Conservation (phyloP, 768 basidiomycete species). For the Collybia sordida region DNA sequence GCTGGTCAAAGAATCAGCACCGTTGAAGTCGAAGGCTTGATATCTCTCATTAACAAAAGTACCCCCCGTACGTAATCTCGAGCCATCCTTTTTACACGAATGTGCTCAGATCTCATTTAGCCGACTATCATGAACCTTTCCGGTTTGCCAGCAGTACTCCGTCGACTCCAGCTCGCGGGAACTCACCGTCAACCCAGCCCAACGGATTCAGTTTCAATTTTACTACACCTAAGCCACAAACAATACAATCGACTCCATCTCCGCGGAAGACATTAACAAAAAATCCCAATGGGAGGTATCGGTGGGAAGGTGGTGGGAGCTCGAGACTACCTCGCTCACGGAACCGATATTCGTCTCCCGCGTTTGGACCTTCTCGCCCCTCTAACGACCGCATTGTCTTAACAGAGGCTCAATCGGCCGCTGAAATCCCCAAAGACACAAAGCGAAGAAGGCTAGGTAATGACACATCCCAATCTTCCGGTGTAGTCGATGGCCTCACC, state of each 20-base stretch:
- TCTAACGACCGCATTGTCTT: slow-evolving; percentile 36
- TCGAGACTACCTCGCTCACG: slow-evolving; percentile 49
- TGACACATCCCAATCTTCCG: slow-evolving; percentile 34
- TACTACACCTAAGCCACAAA: slow-evolving; percentile 11
- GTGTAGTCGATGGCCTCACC: slow-evolving; percentile 26
- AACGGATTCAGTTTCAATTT: slow-evolving; percentile 18
- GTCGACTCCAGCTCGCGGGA: slow-evolving; percentile 37
- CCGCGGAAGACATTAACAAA: slow-evolving; percentile 55
- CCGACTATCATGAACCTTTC: slow-evolving; percentile 52
- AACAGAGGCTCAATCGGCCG: slow-evolving; percentile 33
- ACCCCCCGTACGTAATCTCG: slow-evolving; percentile 40
- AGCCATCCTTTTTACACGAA: not conserved
- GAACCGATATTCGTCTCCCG: slow-evolving; percentile 74
- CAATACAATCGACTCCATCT: slow-evolving; percentile 26
- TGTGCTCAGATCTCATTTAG: slow-evolving; percentile 14
- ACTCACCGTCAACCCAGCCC: slow-evolving; percentile 25
- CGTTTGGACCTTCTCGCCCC: slow-evolving; percentile 58
- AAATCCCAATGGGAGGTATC: slow-evolving; percentile 76
- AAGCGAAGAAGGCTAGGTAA: slow-evolving; percentile 63
- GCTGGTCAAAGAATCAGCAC: slow-evolving; percentile 47
- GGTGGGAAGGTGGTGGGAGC: slow-evolving; percentile 77
- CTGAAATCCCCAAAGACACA: slow-evolving; percentile 42
- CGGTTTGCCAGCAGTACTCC: slow-evolving; percentile 53
- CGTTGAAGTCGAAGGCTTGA: slow-evolving; percentile 54
- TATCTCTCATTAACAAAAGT: slow-evolving; percentile 53